Evolutionary conservation across 768 basidiomycete species (phyloP), one percentile per base, ranked within the genome.

Genomic region (Leccinum fibrillosum): DNA sequence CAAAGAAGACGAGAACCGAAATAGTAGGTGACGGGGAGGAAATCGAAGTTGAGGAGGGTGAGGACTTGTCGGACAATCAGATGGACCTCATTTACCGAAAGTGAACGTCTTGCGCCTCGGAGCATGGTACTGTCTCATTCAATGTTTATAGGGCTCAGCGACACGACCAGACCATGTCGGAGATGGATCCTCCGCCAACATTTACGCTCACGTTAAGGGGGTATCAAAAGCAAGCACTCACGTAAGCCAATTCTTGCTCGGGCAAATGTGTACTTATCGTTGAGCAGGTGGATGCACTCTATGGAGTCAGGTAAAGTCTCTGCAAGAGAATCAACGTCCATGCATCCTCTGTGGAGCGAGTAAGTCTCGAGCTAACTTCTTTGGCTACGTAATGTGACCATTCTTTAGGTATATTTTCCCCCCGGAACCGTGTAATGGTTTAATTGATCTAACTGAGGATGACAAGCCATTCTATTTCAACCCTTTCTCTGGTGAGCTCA

Each of bases 311-410:
- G 90, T 3, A 79, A 84, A 19, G 77, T 79, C 61, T 85, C 88
- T 55, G 90, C 85, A 63, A 81, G 89, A 54, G 82, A 86, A 68
- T 81, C 81, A 13, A 77, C 70, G 15, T 90, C 89, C 5, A 86
- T 98, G 82, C 93, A 98, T 71, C 96, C 96, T 2, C 73, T 98
- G 8, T 98, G 95, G 95, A 88, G 88, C 76, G 85, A 92, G 93
- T 98, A 69, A 66, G 85, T 75, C 9, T 10, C 39, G 3, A 21
- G 4, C 34, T 58, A 19, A 45, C 56, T 55, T 53, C 9, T 49
- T 55, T 11, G 9, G 25, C 15, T 45, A 53, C 32, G 15, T 7
- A 55, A 26, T 44, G 57, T 23, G 11, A 44, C 21, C 21, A 62
- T 63, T 65, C 17, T 52, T 10, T 54, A 94, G 93, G 77, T 95